A percentile compares a stretch with the other conserved stretches of the same genome.
These are phyloP conservation scores for Chloranthus sessilifolius DNA, from an alignment of 164 flowering plant genomes.

Conservation along the genomic window DNA sequence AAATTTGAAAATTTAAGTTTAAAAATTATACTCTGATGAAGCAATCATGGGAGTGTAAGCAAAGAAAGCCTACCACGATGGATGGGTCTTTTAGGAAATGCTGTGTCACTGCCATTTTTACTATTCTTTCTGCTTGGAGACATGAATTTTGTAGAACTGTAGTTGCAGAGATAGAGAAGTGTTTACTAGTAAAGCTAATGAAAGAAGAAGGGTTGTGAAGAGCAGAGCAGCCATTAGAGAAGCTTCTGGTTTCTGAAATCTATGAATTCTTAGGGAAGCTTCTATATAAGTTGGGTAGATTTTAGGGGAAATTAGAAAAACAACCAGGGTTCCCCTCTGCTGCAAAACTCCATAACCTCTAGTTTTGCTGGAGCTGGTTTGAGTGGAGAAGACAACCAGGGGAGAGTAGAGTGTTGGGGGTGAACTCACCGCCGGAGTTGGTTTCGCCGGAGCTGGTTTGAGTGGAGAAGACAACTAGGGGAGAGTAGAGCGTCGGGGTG, in stretches of 20 bases:
- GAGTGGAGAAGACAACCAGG: too few relatives aligned
- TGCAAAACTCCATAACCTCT: too few relatives aligned
- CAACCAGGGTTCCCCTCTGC: too few relatives aligned
- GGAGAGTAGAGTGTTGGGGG: too few relatives aligned
- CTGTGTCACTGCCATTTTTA: slow-evolving; percentile 5
- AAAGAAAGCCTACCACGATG: slow-evolving; percentile 13
- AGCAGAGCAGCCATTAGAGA: slow-evolving; percentile 14
- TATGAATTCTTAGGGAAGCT: too few relatives aligned
- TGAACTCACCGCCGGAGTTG: too few relatives aligned
- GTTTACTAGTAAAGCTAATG: background rate
- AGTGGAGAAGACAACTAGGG: too few relatives aligned
- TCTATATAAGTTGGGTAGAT: slow-evolving; percentile 2
- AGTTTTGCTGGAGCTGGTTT: too few relatives aligned
- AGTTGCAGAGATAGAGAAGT: slow-evolving; percentile 7
- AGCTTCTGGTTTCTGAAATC: slow-evolving; percentile 17
- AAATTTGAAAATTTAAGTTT: background rate
- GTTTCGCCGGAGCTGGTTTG: too few relatives aligned
- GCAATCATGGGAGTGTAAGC: slow-evolving; percentile 21
- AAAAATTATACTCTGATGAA: slow-evolving; percentile 16
- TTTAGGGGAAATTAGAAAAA: too few relatives aligned
- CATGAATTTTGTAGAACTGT: slow-evolving; percentile 12
- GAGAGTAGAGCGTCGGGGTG: too few relatives aligned
- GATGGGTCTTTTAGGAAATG: slow-evolving; percentile 16
- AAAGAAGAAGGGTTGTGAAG: slow-evolving; percentile 4
- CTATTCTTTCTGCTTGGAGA: slow-evolving; percentile 17